Base-by-base conservation (phyloP, 2,329 filamentous ascomycete genomes). In the Hymenoscyphus repandus region DNA sequence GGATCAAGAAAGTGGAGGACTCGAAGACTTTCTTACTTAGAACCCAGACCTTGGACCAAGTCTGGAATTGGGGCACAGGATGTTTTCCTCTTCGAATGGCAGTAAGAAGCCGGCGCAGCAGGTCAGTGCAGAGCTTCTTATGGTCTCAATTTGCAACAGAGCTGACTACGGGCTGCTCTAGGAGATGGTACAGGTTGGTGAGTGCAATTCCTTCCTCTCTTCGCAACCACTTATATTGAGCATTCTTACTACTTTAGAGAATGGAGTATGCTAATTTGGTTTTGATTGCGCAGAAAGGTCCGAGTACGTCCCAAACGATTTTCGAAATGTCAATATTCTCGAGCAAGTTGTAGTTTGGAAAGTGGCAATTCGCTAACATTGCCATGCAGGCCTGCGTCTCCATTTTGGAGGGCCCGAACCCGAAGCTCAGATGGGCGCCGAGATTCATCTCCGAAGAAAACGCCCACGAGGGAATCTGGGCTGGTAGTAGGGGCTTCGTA, bases 181-280 rank as follows among this genome's bases (percentile, higher is more conserved):
- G 90, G 93, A 99, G 79, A 99, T 99, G 93, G 89, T 96, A 63
- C 92, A 99, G 86, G 91, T 99, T 77, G 92, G 93, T 97, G 85
- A 79, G 84, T 86, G 58, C 50, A 68, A 58, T 62, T 62, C 58
- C 58, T 56, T 57, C 49, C 41, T 45, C 44, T 34, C 4, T 7
- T 27, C 22, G 22, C 22, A 7, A 27, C 22, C 22, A 27, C 22
- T 4, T 4, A 27, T 37, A 32, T 33, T 15, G 47, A 27, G 20
- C 37, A 52, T 37, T 48, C 31, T 37, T 38, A 32, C 38, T 32
- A 50, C 18, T 27, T 31, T 9, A 13, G 9, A 33, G 47, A 53
- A 52, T 42, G 27, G 4, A 27, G 22, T 27, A 44, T 47, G 52
- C 61, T 55, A 55, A 55, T 52, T 33, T 10, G 55, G 50, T 30